Conservation (phyloP, 768 basidiomycete species). For the Boletus subparvulus region DNA sequence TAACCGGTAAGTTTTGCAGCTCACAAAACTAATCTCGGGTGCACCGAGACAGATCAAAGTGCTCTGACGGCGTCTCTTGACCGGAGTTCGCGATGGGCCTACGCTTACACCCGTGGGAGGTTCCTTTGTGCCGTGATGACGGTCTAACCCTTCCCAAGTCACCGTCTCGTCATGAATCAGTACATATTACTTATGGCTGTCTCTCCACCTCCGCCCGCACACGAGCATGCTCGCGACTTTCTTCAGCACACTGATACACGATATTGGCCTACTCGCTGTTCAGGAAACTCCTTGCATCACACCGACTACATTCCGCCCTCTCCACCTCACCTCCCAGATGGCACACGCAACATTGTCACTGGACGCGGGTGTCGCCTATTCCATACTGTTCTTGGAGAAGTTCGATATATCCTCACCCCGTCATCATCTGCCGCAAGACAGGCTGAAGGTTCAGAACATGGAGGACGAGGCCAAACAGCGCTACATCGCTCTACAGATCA, state of each 20-base stretch:
- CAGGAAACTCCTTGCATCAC: constrained; percentile 32
- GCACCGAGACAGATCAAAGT: background rate
- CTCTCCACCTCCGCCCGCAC: constrained; percentile 12
- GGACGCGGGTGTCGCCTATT: constrained; percentile 30
- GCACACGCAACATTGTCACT: constrained; percentile 27
- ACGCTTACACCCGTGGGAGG: constrained; percentile 28
- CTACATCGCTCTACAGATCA: constrained; percentile 43
- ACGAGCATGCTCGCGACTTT: constrained; percentile 35
- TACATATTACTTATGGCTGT: constrained; percentile 24
- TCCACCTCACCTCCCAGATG: constrained; percentile 36
- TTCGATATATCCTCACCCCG: constrained; percentile 49
- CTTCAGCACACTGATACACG: constrained; percentile 35
- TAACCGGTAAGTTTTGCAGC: constrained; percentile 13
- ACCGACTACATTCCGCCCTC: constrained; percentile 32
- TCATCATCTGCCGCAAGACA: constrained; percentile 35
- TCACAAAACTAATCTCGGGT: background rate
- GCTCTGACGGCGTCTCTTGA: constrained; percentile 20
- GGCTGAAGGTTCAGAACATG: constrained; percentile 32
- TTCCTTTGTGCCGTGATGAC: constrained; percentile 28
- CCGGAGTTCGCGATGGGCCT: constrained; percentile 10
- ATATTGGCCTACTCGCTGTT: constrained; percentile 35
- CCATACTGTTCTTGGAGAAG: constrained; percentile 42
- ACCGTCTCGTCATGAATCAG: constrained; percentile 28
- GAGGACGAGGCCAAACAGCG: constrained; percentile 48
- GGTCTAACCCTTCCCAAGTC: constrained; percentile 32